These are phyloP conservation scores for Cicer arietinum DNA, from an alignment of 306 rosid species.

Conservation along the genomic window DNA sequence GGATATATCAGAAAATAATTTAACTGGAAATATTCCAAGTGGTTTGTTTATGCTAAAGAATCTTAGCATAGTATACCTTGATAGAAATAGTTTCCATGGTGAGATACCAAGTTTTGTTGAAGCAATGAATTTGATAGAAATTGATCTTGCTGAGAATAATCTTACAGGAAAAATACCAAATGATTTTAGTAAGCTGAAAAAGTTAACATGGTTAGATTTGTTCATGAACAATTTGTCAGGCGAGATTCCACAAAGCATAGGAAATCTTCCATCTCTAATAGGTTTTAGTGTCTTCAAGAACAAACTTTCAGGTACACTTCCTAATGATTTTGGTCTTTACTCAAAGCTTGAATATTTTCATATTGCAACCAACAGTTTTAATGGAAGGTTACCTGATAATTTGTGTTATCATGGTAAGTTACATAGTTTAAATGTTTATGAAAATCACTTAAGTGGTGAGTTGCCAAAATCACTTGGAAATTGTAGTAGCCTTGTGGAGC, in stretches of 20 bases:
- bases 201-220: slow-evolving; percentile 47
- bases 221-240: slow-evolving; percentile 56
- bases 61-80: slow-evolving; percentile 52
- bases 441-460: slow-evolving; percentile 61
- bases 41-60: slow-evolving; percentile 56
- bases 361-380: slow-evolving; percentile 50
- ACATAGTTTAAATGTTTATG: slow-evolving; percentile 39
- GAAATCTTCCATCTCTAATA: slow-evolving; percentile 51
- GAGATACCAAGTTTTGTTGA: slow-evolving; percentile 61
- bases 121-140: slow-evolving; percentile 41
- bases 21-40: slow-evolving; percentile 61
- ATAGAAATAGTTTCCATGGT: slow-evolving; percentile 52
- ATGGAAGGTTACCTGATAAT: slow-evolving; percentile 60
- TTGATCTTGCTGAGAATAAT: slow-evolving; percentile 55
- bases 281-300: slow-evolving; percentile 49
- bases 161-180: slow-evolving; percentile 59
- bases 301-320: slow-evolving; percentile 63
- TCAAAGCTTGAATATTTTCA: slow-evolving; percentile 49
- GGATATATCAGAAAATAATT: slow-evolving; percentile 48
- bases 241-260: slow-evolving; percentile 59
- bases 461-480: slow-evolving; percentile 67
- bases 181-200: slow-evolving; percentile 56
- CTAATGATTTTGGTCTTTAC: slow-evolving; percentile 61
- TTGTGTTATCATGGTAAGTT: slow-evolving; percentile 57
- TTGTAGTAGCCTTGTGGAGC: slow-evolving; percentile 43